phyloP scores from a whole-genome alignment of 768 basidiomycete species.

The Mycena latifolia region DNA sequence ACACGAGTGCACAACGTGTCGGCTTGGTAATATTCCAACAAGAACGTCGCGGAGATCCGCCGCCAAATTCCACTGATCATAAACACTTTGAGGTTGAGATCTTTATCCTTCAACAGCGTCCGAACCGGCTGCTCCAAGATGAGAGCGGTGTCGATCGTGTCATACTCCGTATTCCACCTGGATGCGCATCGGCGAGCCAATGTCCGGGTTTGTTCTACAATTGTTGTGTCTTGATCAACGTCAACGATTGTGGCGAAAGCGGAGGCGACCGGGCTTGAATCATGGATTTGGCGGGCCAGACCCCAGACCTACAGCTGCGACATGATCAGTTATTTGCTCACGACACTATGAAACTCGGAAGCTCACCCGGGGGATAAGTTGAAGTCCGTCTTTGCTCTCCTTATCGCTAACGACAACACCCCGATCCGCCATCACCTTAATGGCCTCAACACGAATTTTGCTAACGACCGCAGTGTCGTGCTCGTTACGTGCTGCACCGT shows the following conservation, averaged over 20 bases:
- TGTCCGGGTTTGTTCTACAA: slow-evolving; percentile 4
- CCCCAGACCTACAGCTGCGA: slow-evolving; percentile 1
- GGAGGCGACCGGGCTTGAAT: background rate
- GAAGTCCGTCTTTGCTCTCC: too few relatives aligned
- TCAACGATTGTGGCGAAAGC: slow-evolving; percentile 7
- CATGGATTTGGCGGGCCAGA: background rate
- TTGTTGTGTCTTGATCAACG: slow-evolving; percentile 6
- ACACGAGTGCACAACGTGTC: too few relatives aligned
- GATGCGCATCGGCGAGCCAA: slow-evolving; percentile 11
- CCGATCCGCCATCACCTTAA: too few relatives aligned
- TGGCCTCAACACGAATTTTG: too few relatives aligned
- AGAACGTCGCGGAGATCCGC: too few relatives aligned
- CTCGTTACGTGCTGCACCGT: too few relatives aligned
- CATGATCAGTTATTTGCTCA: too few relatives aligned
- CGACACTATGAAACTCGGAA: slow-evolving; percentile 1
- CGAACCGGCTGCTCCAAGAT: background rate
- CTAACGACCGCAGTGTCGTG: too few relatives aligned
- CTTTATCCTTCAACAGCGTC: slow-evolving; percentile 2
- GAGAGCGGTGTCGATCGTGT: slow-evolving; percentile 4
- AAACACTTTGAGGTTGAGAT: slow-evolving; percentile 16
- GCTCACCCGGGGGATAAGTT: background rate
- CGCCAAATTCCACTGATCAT: slow-evolving; percentile 13
- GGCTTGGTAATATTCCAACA: too few relatives aligned
- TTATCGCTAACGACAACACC: too few relatives aligned
- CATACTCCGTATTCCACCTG: slow-evolving; percentile 13